Evolutionary conservation across 2,329 filamentous ascomycete genomes (phyloP), one percentile per base, ranked within the genome.

Genomic region (Ceratocystis harringtonii): DNA sequence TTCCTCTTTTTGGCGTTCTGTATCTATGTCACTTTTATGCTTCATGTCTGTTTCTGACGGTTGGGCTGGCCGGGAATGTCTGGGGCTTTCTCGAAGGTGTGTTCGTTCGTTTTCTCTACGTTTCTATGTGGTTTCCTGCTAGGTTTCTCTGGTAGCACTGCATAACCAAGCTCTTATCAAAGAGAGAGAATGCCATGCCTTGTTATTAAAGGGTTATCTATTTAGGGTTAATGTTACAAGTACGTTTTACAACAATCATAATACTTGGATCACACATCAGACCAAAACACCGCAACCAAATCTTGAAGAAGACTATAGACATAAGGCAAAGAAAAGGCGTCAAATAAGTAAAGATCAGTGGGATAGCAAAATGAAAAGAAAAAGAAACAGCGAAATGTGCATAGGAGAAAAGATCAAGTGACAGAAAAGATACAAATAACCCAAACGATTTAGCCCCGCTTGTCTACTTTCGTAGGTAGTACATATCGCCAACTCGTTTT

Each of bases 371-470:
- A 60, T 48, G 57, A 19, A 43, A 58, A 19, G 12, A 60, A 22
- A 30, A 57, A n/a, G 12, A 41, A 63, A 61, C n/a, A 57, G 28
- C n/a, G 7, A 17, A 41, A 57, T 64, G 61, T 17, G 41, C 19
- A 61, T 41, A 62, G 44, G 55, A 25, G 43, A 48, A 61, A 15
- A 19, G 30, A 45, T 30, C 17, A 44, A 66, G 63, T 57, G 28
- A 41, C 45, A 63, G 22, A 61, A 44, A 63, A 41, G n/a, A 63
- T 61, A 62, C 44, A 62, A 65, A 58, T 8, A 58, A 58, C 55
- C 25, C 60, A 65, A 44, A 17, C 36, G 62, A 63, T 36, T 36
- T 41, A 41, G 63, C 28, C 55, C 28, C 48, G 48, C 48, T 52
- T 28, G 48, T 52, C 48, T 52, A 52, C 44, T n/a, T 61, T 58